These are phyloP conservation scores for Penicillium sp. DNA, from an alignment of 2,329 filamentous ascomycete genomes.

Conservation along the genomic window DNA sequence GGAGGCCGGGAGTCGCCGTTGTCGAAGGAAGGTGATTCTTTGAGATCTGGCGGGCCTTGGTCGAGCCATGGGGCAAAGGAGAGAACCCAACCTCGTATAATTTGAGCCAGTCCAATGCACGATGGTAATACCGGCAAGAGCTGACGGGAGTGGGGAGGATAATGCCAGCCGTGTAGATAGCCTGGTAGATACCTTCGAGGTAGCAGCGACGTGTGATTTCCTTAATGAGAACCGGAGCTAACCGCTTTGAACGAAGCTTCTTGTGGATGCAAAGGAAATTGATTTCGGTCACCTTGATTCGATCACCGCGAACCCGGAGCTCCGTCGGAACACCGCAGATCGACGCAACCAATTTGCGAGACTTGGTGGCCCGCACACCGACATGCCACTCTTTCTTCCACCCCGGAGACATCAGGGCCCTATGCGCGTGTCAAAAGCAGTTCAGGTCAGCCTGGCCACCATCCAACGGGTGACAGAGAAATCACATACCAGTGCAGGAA, in stretches of 20 bases:
- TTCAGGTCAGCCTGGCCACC: not conserved
- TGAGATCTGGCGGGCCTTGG: constrained; percentile 74
- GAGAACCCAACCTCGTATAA: constrained; percentile 93
- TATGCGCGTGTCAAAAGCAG: constrained; percentile 28
- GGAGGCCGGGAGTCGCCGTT: constrained; percentile 67
- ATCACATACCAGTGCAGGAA: constrained; percentile 73
- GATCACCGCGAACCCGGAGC: constrained; percentile 70
- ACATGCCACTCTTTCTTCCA: constrained; percentile 95
- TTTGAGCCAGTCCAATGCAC: constrained; percentile 91
- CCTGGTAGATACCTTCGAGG: constrained; percentile 79
- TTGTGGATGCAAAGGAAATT: constrained; percentile 99
- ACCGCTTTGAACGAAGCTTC: constrained; percentile 87
- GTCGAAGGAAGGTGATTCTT: constrained; percentile 76
- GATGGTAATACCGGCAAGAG: constrained; percentile 92
- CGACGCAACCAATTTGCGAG: constrained; percentile 84
- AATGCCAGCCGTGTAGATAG: constrained; percentile 89
- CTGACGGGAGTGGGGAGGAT: constrained; percentile 87
- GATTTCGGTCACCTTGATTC: constrained; percentile 78
- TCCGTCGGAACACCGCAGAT: constrained; percentile 88
- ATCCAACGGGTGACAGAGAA: not conserved
- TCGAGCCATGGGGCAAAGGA: constrained; percentile 74
- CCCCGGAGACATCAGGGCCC: constrained; percentile 88
- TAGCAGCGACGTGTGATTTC: constrained; percentile 94
- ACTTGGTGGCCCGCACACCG: constrained; percentile 77
- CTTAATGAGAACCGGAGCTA: constrained; percentile 92